phyloP scores from a whole-genome alignment of 2,329 filamentous ascomycete genomes.

The Alternaria arbusti region DNA sequence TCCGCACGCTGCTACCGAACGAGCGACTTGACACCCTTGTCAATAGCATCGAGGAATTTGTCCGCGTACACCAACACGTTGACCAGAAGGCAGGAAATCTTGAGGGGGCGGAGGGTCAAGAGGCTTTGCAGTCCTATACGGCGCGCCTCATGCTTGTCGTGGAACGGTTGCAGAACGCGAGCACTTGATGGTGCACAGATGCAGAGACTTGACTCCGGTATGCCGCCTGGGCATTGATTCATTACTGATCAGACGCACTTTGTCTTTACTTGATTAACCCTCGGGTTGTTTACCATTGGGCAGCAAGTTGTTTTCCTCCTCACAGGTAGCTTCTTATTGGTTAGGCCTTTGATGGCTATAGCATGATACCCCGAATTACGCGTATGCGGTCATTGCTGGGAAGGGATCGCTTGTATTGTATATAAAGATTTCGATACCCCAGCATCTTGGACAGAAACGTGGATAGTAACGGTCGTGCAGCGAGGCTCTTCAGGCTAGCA shows the following conservation, averaged over 20 bases:
- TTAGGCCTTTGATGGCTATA: constrained; percentile 12
- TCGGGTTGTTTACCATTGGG: background rate
- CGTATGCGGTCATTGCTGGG: constrained; percentile 8
- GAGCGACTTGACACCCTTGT: constrained; percentile 59
- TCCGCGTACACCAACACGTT: constrained; percentile 65
- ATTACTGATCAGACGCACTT: background rate
- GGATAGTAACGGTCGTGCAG: background rate
- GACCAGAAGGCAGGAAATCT: constrained; percentile 56
- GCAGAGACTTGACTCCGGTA: background rate
- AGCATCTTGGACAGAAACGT: constrained; percentile 1
- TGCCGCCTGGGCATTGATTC: background rate
- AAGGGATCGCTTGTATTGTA: background rate
- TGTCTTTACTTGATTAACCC: constrained; percentile 10
- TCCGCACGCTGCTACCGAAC: constrained; percentile 54
- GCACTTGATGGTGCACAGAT: constrained; percentile 5
- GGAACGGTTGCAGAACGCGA: constrained; percentile 48
- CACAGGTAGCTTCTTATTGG: constrained; percentile 3
- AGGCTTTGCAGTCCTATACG: constrained; percentile 59
- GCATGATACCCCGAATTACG: constrained; percentile 23
- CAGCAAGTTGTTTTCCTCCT: background rate
- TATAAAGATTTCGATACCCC: constrained; percentile 1
- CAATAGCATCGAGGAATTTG: constrained; percentile 67
- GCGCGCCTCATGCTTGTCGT: constrained; percentile 61
- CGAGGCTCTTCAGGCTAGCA: constrained; percentile 14
- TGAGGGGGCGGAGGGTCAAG: constrained; percentile 56